These are phyloP conservation scores for Aspergillus eucalypticola DNA, from an alignment of 2,329 filamentous ascomycete species.

Conservation along the genomic window DNA sequence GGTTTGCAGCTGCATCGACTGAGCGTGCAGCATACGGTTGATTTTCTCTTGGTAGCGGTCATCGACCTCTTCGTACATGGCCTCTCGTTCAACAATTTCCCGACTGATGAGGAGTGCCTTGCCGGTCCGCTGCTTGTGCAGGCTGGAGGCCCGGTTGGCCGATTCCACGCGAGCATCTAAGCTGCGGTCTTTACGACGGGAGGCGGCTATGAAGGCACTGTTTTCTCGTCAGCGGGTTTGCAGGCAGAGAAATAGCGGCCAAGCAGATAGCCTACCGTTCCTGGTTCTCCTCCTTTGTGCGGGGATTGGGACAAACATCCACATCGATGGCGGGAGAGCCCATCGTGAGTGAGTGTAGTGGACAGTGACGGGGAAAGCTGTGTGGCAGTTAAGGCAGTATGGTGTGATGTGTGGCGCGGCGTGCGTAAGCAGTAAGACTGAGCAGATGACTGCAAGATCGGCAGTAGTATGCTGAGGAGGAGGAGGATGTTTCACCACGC, in stretches of 20 bases:
- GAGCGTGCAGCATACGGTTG: slow-evolving; percentile 40
- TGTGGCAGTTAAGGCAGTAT: background rate
- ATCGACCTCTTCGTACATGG: slow-evolving; percentile 96
- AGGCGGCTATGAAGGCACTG: slow-evolving; percentile 89
- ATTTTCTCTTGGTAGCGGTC: slow-evolving; percentile 60
- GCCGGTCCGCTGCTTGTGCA: slow-evolving; percentile 85
- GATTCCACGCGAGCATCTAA: slow-evolving; percentile 87
- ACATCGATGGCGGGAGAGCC: slow-evolving; percentile 31
- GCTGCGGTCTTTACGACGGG: slow-evolving; percentile 79
- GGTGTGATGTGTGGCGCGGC: no score
- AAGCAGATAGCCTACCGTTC: slow-evolving; percentile 39
- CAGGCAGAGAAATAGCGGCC: background rate
- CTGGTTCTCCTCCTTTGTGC: slow-evolving; percentile 48
- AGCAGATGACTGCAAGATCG: no score
- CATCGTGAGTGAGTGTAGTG: slow-evolving; percentile 16
- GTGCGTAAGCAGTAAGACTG: no score
- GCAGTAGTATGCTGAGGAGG: background rate
- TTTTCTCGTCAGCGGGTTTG: background rate
- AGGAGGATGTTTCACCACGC: background rate
- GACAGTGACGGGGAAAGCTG: background rate
- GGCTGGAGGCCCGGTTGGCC: slow-evolving; percentile 81
- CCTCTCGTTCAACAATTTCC: slow-evolving; percentile 83
- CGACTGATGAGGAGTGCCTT: slow-evolving; percentile 78
- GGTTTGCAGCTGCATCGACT: slow-evolving; percentile 40
- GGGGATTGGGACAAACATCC: slow-evolving; percentile 35